Conservation (phyloP, 768 basidiomycete genomes). For the Zangia roseola region DNA sequence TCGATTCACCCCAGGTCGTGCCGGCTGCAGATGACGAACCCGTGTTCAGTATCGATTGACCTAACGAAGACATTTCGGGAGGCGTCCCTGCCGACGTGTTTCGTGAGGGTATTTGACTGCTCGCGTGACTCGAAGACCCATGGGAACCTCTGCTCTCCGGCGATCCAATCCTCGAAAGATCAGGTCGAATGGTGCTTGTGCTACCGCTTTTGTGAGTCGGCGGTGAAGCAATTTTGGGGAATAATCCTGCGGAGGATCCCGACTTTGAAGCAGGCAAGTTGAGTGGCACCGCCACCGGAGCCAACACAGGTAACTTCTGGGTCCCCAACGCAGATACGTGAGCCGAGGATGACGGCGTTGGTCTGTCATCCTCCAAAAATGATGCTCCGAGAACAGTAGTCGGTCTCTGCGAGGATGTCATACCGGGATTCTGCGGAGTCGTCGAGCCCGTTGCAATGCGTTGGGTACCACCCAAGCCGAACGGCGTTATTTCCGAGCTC, state of each 20-base stretch:
- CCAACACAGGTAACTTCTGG: slow-evolving; percentile 10
- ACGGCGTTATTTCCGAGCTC: slow-evolving; percentile 11
- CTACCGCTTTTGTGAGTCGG: slow-evolving; percentile 4
- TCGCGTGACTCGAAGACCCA: slow-evolving; percentile 8
- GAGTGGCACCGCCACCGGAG: slow-evolving; percentile 16
- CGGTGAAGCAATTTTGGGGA: slow-evolving; percentile 10
- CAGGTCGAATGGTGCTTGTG: slow-evolving; percentile 5
- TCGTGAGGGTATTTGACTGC: slow-evolving; percentile 3
- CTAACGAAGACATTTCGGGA: slow-evolving; percentile 6
- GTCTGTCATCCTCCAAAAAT: slow-evolving; percentile 19
- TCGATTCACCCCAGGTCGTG: slow-evolving; percentile 16
- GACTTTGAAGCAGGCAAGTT: slow-evolving; percentile 14
- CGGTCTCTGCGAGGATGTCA: slow-evolving; percentile 15
- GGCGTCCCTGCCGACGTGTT: slow-evolving; percentile 5
- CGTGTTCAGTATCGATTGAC: slow-evolving; percentile 16
- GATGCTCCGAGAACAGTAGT: background rate
- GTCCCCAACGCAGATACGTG: slow-evolving; percentile 1
- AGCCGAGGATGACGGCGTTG: slow-evolving; percentile 6
- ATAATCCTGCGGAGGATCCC: slow-evolving; percentile 1
- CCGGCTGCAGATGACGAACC: slow-evolving; percentile 6
- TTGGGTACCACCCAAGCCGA: slow-evolving; percentile 13
- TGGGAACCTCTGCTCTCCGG: slow-evolving; percentile 11
- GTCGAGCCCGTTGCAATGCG: slow-evolving; percentile 4
- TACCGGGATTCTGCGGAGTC: slow-evolving; percentile 4
- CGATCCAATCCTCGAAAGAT: slow-evolving; percentile 17